Evolutionary conservation across 202 grass and related monocot genomes (phyloP).

Genomic region (Schoenoplectus triqueter): DNA sequence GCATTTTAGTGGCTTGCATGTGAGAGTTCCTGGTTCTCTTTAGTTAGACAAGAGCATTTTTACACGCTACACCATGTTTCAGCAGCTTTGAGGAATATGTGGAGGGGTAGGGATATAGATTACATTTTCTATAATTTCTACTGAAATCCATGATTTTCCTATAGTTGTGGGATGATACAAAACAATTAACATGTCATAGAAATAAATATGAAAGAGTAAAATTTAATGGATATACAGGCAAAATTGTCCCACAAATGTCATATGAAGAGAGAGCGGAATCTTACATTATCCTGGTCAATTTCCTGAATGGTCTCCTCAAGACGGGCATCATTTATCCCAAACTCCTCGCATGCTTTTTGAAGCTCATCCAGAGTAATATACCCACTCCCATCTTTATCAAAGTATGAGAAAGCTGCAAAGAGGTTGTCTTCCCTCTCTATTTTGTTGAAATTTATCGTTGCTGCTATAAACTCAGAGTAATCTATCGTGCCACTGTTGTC

Average conservation of each 20-base stretch:
- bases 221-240: neutral
- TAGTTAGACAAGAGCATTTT: neutral
- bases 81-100: constrained; percentile 15
- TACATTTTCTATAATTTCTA: neutral
- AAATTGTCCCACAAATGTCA: neutral
- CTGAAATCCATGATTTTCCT: neutral
- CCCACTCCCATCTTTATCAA: constrained; percentile 93
- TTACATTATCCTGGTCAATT: constrained; percentile 96
- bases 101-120: neutral
- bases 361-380: constrained; percentile 99
- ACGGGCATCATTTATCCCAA: constrained; percentile 74
- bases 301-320: constrained; percentile 93
- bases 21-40: neutral
- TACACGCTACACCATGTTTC: neutral
- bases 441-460: constrained; percentile 98
- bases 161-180: neutral
- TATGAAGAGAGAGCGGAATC: constrained; percentile 9
- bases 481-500: constrained; percentile 99
- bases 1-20: neutral
- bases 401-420: constrained; percentile 88
- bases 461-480: constrained; percentile 94
- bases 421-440: constrained; percentile 97
- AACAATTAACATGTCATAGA: neutral
- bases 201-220: constrained; percentile 13
- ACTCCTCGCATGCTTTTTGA: constrained; percentile 97